These are phyloP conservation scores for Hibiscus tridactylites DNA, from an alignment of 345 rosid genomes.

Conservation along the genomic window DNA sequence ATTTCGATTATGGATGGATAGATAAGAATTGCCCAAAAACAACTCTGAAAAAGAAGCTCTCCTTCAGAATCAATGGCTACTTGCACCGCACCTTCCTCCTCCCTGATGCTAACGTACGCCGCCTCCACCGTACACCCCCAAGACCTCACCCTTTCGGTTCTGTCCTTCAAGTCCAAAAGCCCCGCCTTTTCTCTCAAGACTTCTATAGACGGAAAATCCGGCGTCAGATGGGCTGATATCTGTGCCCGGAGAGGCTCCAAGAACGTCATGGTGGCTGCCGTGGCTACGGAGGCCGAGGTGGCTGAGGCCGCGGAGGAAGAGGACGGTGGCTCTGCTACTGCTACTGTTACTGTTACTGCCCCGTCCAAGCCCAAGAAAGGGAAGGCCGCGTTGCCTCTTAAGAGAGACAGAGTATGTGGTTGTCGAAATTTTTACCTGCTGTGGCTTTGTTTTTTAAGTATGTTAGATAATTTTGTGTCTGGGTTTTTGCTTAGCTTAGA, in stretches of 20 bases:
- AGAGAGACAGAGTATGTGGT: constrained; percentile 74
- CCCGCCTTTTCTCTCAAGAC: constrained; percentile 19
- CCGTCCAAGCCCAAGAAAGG: constrained; percentile 77
- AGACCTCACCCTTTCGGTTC: constrained; percentile 41
- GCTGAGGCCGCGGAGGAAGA: constrained; percentile 39
- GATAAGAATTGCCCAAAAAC: neutral
- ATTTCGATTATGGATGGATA: neutral
- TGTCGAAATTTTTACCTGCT: neutral
- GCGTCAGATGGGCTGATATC: constrained; percentile 16
- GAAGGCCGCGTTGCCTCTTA: constrained; percentile 71
- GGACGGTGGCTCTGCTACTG: constrained; percentile 30
- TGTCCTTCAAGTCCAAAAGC: constrained; percentile 43
- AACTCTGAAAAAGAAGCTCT: neutral
- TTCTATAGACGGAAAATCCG: constrained; percentile 15
- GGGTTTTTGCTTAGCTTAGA: constrained; percentile 8
- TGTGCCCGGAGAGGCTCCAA: constrained; percentile 10
- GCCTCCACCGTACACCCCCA: constrained; percentile 38
- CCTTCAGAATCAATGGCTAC: constrained; percentile 41
- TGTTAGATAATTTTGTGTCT: constrained; percentile 1
- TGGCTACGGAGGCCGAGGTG: constrained; percentile 42
- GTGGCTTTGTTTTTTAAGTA: neutral
- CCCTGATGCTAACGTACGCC: constrained; percentile 46
- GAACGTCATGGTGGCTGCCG: constrained; percentile 29
- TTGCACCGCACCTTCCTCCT: constrained; percentile 36
- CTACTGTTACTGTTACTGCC: constrained; percentile 21